phyloP scores from a whole-genome alignment of 257 asterid species.

The Ilex aquifolium region DNA sequence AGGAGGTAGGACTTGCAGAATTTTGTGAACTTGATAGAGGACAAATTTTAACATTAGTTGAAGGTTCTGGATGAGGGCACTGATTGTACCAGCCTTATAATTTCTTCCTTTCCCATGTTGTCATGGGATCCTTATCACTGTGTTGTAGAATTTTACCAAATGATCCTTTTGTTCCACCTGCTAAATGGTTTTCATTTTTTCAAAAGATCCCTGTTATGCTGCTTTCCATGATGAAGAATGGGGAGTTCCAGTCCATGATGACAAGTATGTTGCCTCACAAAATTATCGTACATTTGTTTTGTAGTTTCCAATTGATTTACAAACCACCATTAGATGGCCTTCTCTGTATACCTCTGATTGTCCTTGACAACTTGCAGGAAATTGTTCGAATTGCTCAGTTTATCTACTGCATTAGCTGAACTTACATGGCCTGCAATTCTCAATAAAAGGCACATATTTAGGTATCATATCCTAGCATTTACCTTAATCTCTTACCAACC shows the following conservation, averaged over 20 bases:
- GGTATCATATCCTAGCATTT: conserved; percentile 9
- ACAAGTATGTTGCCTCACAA: conserved; percentile 45
- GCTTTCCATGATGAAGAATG: conserved; percentile 95
- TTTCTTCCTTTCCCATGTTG: not conserved
- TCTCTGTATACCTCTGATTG: not conserved
- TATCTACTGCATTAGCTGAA: conserved; percentile 91
- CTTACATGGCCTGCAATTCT: conserved; percentile 91
- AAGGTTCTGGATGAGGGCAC: not conserved
- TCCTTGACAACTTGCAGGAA: conserved; percentile 49
- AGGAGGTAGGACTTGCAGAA: too few species aligned
- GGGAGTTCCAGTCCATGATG: conserved; percentile 90
- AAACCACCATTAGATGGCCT: not conserved
- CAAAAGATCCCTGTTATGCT: conserved; percentile 55
- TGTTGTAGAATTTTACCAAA: conserved; percentile 3
- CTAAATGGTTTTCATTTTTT: conserved; percentile 28
- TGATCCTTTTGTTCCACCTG: conserved; percentile 12
- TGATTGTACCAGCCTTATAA: not conserved
- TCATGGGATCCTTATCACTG: not conserved
- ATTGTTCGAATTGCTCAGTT: conserved; percentile 82
- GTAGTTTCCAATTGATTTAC: too few species aligned
- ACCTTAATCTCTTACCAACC: not conserved
- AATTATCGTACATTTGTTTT: not conserved
- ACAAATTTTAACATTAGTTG: too few species aligned
- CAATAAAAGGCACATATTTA: conserved; percentile 53
- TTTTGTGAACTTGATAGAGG: not conserved